phyloP scores from a whole-genome alignment of 176 grass and related monocot genomes.

The Zoysia pacifica region DNA sequence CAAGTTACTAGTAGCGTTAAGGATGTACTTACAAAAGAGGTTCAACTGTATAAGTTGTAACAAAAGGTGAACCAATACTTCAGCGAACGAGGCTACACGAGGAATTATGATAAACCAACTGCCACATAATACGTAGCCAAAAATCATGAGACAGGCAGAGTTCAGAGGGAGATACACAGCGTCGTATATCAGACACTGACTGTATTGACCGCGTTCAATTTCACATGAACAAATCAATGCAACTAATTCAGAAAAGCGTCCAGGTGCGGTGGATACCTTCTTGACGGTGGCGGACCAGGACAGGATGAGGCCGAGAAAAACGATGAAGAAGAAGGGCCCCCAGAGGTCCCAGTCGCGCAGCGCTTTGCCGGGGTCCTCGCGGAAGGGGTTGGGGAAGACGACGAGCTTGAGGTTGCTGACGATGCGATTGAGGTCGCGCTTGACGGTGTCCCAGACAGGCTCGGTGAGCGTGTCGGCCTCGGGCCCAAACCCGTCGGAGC shows the following conservation, averaged over 20 bases:
- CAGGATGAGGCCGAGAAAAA: slow-evolving; percentile 81
- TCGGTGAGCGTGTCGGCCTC: slow-evolving; percentile 72
- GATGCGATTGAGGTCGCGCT: slow-evolving; percentile 84
- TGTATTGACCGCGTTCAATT: background rate
- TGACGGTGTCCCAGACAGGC: slow-evolving; percentile 88
- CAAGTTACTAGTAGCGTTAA: background rate
- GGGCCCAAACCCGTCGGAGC: slow-evolving; percentile 55
- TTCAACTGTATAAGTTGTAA: no score
- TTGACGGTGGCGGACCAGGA: slow-evolving; percentile 80
- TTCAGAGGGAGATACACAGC: background rate
- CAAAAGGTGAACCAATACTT: background rate
- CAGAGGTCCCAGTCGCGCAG: slow-evolving; percentile 96
- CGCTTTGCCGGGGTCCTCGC: slow-evolving; percentile 88
- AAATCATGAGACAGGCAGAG: background rate
- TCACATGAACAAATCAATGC: background rate
- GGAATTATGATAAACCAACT: background rate
- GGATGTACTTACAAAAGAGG: background rate
- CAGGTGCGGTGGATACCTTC: slow-evolving; percentile 54
- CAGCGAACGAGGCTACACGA: background rate
- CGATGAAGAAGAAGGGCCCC: slow-evolving; percentile 98
- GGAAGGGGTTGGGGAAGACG: slow-evolving; percentile 91
- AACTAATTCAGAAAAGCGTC: background rate
- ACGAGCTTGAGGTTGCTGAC: slow-evolving; percentile 92
- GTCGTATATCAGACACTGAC: background rate
- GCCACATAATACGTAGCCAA: background rate